Conservation (phyloP, 2,329 filamentous ascomycete genomes). For the Thielaviopsis populi region DNA sequence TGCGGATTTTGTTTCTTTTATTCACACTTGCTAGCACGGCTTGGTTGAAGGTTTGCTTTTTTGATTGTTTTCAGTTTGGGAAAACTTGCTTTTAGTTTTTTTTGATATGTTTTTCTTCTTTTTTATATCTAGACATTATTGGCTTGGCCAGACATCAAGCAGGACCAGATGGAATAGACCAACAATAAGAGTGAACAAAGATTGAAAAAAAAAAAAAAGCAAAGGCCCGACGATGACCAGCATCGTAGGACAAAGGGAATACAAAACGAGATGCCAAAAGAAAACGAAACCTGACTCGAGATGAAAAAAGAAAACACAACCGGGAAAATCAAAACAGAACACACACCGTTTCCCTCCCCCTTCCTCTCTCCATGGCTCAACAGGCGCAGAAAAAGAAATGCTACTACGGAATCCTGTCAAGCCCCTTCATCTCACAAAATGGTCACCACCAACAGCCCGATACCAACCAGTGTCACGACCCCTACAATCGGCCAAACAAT, state of each 20-base stretch:
- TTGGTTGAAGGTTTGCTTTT: neutral
- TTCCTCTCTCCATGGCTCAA: neutral
- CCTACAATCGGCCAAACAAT: conserved; percentile 15
- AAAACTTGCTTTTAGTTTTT: neutral
- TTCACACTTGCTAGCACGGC: neutral
- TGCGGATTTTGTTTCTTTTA: conserved; percentile 5
- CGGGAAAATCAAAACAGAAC: neutral
- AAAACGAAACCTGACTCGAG: no score
- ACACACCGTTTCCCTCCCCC: no score
- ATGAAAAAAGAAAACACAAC: conserved; percentile 5
- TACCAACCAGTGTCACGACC: neutral
- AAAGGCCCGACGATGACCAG: neutral
- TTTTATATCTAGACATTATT: neutral
- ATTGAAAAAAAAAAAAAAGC: conserved; percentile 4
- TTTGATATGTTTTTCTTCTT: no score
- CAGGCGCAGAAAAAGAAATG: neutral
- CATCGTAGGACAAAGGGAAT: neutral
- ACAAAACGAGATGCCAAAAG: neutral
- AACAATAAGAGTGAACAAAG: neutral
- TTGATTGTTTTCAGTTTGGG: conserved; percentile 4
- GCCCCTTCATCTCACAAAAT: neutral
- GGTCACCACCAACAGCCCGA: conserved; percentile 4
- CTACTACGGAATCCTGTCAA: neutral
- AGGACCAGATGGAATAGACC: neutral
- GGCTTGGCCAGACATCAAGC: neutral